Conservation (phyloP, 768 basidiomycete genomes). For the Leccinum rimulosum region DNA sequence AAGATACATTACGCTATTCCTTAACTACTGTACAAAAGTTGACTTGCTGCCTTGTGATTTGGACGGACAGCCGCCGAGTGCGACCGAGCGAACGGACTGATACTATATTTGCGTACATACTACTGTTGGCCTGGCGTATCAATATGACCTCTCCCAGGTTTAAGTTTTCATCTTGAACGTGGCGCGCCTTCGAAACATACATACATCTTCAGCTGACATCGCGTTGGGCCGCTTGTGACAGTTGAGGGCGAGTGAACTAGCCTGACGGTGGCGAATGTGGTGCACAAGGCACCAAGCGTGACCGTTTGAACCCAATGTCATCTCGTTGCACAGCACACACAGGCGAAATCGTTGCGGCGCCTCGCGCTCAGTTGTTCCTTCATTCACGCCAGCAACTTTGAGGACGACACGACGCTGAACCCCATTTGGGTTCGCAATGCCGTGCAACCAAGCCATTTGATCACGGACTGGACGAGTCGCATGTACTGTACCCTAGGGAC, state of each 20-base stretch:
- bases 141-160: conserved; percentile 9
- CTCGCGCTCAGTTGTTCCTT: conserved; percentile 1
- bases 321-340: conserved; percentile 2
- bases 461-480: conserved; percentile 3
- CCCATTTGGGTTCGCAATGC: conserved; percentile 16
- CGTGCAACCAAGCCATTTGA: conserved; percentile 4
- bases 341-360: neutral
- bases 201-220: conserved; percentile 1
- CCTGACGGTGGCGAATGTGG: neutral
- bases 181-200: conserved; percentile 1
- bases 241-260: neutral
- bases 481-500: neutral
- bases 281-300: conserved; percentile 11
- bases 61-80: conserved; percentile 12
- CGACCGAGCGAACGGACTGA: conserved; percentile 3
- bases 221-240: conserved; percentile 12
- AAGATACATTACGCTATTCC: conserved; percentile 34
- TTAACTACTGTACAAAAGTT: conserved; percentile 31
- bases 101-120: conserved; percentile 1
- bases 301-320: conserved; percentile 8
- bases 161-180: conserved; percentile 1
- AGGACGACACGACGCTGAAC: conserved; percentile 7
- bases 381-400: conserved; percentile 9
- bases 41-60: conserved; percentile 10
- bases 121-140: neutral